A percentile compares a stretch with the other conserved stretches of the same genome.
Evolutionary conservation across 805 yeast species (phyloP).

Genomic region (Tetrapisispora taiwanensis): DNA sequence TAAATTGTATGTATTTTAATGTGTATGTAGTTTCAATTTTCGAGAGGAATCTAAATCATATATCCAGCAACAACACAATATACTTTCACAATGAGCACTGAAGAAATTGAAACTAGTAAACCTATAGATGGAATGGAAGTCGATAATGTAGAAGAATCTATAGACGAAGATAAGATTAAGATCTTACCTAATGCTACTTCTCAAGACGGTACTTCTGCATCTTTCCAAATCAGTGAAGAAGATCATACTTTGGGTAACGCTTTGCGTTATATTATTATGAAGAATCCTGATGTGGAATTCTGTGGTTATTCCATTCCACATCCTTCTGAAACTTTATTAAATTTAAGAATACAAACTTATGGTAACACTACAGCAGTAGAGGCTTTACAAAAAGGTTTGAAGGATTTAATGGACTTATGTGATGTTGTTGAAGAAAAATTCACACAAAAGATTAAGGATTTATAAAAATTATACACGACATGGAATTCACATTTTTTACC

Average conservation of each 20-base stretch:
- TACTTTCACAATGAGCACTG: background rate
- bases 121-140: background rate
- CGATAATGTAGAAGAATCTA: background rate
- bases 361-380: slow-evolving; percentile 78
- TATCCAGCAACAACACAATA: too few species aligned
- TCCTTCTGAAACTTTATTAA: slow-evolving; percentile 85
- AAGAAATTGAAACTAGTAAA: background rate
- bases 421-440: slow-evolving; percentile 72
- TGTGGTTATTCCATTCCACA: slow-evolving; percentile 98
- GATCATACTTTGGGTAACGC: slow-evolving; percentile 96
- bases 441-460: slow-evolving; percentile 51
- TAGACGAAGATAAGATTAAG: slow-evolving; percentile 47
- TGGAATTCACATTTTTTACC: too few species aligned
- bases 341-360: slow-evolving; percentile 89
- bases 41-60: too few species aligned
- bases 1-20: too few species aligned
- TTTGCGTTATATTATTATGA: slow-evolving; percentile 87
- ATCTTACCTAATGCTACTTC: slow-evolving; percentile 68
- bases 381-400: slow-evolving; percentile 85
- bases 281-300: slow-evolving; percentile 95
- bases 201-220: slow-evolving; percentile 89
- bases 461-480: slow-evolving; percentile 11
- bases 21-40: too few species aligned
- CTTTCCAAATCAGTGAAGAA: slow-evolving; percentile 86
- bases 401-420: slow-evolving; percentile 75